A percentile compares a stretch with the other conserved stretches of the same genome.
phyloP scores from a whole-genome alignment of 352 stramenopile genomes.

The Pythium sukuiense region DNA sequence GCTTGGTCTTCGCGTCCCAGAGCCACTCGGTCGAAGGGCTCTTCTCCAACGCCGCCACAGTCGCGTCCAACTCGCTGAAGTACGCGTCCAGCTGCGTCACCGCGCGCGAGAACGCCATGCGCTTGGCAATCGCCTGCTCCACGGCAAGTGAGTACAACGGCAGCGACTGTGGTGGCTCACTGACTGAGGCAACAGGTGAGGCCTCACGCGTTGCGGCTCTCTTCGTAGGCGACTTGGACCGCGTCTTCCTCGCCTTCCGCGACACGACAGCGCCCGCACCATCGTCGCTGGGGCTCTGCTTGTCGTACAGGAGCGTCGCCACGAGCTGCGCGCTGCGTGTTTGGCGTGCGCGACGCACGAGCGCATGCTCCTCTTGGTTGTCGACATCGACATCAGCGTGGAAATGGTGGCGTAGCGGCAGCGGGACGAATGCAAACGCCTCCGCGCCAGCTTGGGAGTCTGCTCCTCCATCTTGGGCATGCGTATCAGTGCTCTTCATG shows the following conservation, averaged over 20 bases:
- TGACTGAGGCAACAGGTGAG: background rate
- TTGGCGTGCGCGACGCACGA: constrained; percentile 34
- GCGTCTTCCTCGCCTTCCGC: background rate
- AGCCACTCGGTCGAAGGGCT: constrained; percentile 25
- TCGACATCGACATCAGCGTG: constrained; percentile 1
- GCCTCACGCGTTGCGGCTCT: background rate
- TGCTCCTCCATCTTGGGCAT: background rate
- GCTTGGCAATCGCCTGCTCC: constrained; percentile 52
- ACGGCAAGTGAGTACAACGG: constrained; percentile 53
- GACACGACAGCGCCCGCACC: background rate
- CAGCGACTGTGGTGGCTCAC: background rate
- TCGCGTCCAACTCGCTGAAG: constrained; percentile 33
- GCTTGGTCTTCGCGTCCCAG: constrained; percentile 25
- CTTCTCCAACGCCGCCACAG: constrained; percentile 17
- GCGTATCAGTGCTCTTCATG: background rate
- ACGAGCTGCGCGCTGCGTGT: constrained; percentile 58
- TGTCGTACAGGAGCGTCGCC: constrained; percentile 27
- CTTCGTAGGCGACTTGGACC: background rate
- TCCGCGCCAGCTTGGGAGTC: background rate
- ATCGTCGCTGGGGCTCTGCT: background rate
- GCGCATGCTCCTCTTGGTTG: constrained; percentile 21
- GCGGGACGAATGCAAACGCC: constrained; percentile 18
- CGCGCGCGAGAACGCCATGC: constrained; percentile 51
- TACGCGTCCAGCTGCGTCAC: constrained; percentile 41
- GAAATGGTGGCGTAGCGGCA: constrained; percentile 49